Evolutionary conservation across 768 basidiomycete species (phyloP).

Genomic region (Lactarius evosmus): DNA sequence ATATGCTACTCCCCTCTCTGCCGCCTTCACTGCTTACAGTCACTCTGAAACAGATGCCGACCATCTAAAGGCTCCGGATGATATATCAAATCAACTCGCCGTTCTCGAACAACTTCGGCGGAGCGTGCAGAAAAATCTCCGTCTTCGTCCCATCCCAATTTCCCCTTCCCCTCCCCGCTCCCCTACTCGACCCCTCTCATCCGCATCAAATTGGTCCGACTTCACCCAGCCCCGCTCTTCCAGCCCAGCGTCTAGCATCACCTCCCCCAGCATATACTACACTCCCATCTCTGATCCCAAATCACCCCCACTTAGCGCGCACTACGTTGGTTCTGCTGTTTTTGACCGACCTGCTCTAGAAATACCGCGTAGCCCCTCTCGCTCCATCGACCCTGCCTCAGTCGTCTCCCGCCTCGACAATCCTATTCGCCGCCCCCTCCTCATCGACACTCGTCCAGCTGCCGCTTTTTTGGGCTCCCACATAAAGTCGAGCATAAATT

Average conservation of each 20-base stretch:
- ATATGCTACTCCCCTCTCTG: conserved; percentile 32
- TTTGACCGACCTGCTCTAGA: conserved; percentile 25
- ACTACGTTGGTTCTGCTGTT: conserved; percentile 33
- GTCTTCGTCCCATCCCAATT: conserved; percentile 72
- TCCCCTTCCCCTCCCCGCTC: conserved; percentile 29
- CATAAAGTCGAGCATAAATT: conserved; percentile 69
- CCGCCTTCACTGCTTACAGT: conserved; percentile 27
- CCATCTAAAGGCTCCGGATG: conserved; percentile 39
- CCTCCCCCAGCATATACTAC: conserved; percentile 45
- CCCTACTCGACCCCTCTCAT: conserved; percentile 31
- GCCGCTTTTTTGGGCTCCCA: conserved; percentile 62
- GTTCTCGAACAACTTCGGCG: conserved; percentile 65
- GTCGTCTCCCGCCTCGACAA: conserved; percentile 47
- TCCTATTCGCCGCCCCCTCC: conserved; percentile 52
- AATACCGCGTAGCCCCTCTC: conserved; percentile 32
- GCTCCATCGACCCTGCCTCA: conserved; percentile 45
- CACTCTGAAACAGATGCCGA: conserved; percentile 33
- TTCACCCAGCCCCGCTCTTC: conserved; percentile 37
- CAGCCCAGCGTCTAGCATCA: conserved; percentile 46
- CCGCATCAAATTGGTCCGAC: conserved; percentile 32
- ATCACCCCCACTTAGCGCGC: conserved; percentile 34
- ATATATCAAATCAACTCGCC: conserved; percentile 64
- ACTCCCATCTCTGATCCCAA: conserved; percentile 46
- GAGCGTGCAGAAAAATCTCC: conserved; percentile 73
- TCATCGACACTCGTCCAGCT: conserved; percentile 81